A percentile compares a stretch with the other conserved stretches of the same genome.
These are phyloP conservation scores for Kwoniella mangroviensis DNA, from an alignment of 768 basidiomycete species.

Conservation along the genomic window DNA sequence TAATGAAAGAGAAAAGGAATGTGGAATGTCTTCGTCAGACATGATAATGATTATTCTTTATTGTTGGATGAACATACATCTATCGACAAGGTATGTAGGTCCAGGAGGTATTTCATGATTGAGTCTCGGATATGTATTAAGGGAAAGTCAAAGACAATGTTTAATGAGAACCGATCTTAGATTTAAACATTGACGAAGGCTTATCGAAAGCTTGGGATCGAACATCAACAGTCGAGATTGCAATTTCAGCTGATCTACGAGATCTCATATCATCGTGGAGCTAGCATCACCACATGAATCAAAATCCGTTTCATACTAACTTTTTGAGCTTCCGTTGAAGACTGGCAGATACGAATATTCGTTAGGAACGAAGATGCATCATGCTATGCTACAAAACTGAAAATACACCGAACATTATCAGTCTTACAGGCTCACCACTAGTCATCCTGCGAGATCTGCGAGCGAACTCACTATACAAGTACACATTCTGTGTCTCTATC, in stretches of 20 bases:
- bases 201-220: background rate
- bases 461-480: background rate
- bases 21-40: background rate
- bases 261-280: background rate
- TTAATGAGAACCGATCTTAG: background rate
- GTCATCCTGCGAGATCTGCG: background rate
- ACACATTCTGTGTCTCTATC: background rate
- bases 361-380: no score
- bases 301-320: background rate
- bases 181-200: constrained; percentile 16
- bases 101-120: no score
- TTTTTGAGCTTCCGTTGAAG: background rate
- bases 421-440: background rate
- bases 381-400: no score
- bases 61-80: background rate
- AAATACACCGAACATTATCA: background rate
- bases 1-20: background rate
- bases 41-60: background rate
- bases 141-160: background rate
- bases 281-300: background rate
- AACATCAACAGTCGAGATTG: background rate
- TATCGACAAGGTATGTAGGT: background rate
- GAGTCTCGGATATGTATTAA: background rate
- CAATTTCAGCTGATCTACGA: background rate
- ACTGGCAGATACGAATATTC: background rate